Percentiles rank a stretch among this genome's conserved stretches.
Conservation (phyloP, 441 rosid species). For the Kokia cookei region DNA sequence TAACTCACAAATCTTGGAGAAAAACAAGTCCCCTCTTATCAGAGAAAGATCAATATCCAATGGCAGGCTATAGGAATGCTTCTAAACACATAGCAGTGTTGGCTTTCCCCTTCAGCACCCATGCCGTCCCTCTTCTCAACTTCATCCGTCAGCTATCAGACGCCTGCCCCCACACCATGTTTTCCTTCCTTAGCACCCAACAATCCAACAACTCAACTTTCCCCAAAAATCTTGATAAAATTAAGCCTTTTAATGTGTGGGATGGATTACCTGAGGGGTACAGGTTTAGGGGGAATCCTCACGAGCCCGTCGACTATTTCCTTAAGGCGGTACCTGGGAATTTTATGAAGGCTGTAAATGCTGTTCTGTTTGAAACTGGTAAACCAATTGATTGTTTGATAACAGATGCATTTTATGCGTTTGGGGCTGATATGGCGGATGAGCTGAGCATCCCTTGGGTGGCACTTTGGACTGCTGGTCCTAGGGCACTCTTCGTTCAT, state of each 20-base stretch:
- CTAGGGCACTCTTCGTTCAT: slow-evolving; percentile 34
- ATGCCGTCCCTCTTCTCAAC: slow-evolving; percentile 31
- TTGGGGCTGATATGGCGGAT: slow-evolving; percentile 24
- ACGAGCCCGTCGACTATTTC: slow-evolving; percentile 30
- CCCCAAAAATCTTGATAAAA: not conserved
- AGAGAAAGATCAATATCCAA: too few relatives aligned
- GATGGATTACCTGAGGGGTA: slow-evolving; percentile 32
- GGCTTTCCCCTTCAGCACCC: slow-evolving; percentile 39
- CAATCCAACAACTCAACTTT: slow-evolving; percentile 24
- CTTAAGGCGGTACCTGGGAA: slow-evolving; percentile 28
- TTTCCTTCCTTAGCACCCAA: slow-evolving; percentile 42
- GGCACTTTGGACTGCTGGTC: slow-evolving; percentile 38
- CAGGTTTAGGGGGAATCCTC: slow-evolving; percentile 10
- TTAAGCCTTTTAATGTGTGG: slow-evolving; percentile 17
- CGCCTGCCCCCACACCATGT: slow-evolving; percentile 15
- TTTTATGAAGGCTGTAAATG: slow-evolving; percentile 19
- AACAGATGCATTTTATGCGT: slow-evolving; percentile 34
- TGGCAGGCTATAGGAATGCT: not conserved
- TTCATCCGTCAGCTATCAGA: slow-evolving; percentile 20
- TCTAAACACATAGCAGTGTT: slow-evolving; percentile 34
- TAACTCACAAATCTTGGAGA: too few relatives aligned
- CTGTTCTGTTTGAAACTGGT: slow-evolving; percentile 20
- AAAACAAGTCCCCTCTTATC: too few relatives aligned
- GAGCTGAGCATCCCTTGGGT: slow-evolving; percentile 44
- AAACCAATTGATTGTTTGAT: slow-evolving; percentile 25